These are phyloP conservation scores for Micractinium sp. DNA, from an alignment of 139 green algal genomes.

Conservation along the genomic window DNA sequence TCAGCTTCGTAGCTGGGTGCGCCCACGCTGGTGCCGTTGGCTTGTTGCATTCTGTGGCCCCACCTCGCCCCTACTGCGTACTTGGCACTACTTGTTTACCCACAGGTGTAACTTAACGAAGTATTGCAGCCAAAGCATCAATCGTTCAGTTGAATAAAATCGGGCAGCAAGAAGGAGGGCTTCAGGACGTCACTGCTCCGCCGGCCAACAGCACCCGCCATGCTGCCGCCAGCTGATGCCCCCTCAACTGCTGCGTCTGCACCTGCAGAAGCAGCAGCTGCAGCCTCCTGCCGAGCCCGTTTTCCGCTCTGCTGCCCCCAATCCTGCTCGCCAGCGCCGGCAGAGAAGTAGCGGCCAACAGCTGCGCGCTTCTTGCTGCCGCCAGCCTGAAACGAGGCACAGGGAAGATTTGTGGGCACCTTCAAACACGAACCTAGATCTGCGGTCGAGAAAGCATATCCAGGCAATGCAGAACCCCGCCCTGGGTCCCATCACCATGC, in stretches of 20 bases:
- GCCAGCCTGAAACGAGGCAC: neutral
- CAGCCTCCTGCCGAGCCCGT: neutral
- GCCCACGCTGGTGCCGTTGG: too few species aligned
- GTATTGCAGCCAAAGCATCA: too few species aligned
- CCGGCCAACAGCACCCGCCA: neutral
- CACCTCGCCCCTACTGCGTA: too few species aligned
- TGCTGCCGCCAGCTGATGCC: neutral
- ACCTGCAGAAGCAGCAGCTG: neutral
- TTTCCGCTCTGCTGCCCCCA: neutral
- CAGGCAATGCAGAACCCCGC: too few species aligned
- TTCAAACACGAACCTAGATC: too few species aligned
- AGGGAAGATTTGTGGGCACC: too few species aligned
- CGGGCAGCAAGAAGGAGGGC: neutral
- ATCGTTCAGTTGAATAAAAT: neutral
- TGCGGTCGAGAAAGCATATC: too few species aligned
- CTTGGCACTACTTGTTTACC: too few species aligned
- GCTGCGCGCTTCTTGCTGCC: neutral
- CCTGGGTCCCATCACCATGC: too few species aligned
- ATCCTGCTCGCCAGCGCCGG: neutral
- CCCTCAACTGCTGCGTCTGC: neutral
- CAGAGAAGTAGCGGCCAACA: neutral
- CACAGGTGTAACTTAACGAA: too few species aligned
- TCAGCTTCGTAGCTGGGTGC: too few species aligned
- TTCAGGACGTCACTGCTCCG: neutral
- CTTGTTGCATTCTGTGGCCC: too few species aligned